Conservation (phyloP, 257 asterid species). For the Schizonepeta tenuifolia region DNA sequence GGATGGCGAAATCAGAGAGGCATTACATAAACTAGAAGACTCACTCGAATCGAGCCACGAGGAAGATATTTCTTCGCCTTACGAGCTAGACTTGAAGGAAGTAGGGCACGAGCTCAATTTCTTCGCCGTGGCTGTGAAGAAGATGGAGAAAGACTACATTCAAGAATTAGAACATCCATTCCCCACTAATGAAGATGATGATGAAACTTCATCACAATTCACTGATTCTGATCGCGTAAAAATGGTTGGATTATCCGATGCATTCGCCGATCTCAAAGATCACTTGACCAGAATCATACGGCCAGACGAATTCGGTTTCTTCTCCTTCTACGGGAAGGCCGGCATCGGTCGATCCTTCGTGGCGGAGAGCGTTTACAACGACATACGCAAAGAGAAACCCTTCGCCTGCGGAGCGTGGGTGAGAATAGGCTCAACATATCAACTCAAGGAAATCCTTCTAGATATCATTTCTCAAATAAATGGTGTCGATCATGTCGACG, state of each 20-base stretch:
- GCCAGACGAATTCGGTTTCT: slow-evolving; percentile 10
- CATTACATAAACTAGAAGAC: not conserved
- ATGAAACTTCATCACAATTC: not conserved
- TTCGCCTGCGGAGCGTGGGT: slow-evolving; percentile 26
- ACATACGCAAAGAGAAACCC: not conserved
- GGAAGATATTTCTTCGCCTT: not conserved
- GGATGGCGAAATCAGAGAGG: slow-evolving; percentile 1
- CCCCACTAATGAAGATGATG: not conserved
- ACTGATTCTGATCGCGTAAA: not conserved
- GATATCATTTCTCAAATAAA: slow-evolving; percentile 15
- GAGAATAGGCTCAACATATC: not conserved
- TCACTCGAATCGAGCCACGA: not conserved
- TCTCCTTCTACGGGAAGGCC: not conserved
- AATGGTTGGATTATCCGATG: slow-evolving; percentile 19
- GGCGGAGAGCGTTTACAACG: not conserved
- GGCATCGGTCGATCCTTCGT: not conserved
- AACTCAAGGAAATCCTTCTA: not conserved
- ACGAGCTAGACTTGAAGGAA: not conserved
- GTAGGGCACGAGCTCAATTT: not conserved
- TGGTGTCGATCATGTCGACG: too few relatives aligned
- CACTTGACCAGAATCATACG: not conserved
- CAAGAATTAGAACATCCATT: not conserved
- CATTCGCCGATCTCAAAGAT: not conserved
- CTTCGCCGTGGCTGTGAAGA: not conserved
- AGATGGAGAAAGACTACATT: not conserved